These are phyloP conservation scores for Mucor plumbeus DNA, from an alignment of 371 early-diverging fungal species.

Conservation along the genomic window DNA sequence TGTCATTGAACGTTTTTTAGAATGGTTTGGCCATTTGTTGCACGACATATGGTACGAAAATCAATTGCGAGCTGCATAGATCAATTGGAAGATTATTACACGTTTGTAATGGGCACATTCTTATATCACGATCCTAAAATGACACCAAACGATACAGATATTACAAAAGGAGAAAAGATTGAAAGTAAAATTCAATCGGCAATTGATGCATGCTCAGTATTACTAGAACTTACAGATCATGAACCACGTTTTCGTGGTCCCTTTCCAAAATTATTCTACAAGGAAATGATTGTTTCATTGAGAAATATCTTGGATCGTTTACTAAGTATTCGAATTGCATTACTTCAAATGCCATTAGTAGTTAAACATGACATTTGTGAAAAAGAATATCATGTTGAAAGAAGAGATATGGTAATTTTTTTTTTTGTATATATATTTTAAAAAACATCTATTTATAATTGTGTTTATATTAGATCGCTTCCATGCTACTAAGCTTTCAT, in stretches of 20 bases:
- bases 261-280: conserved; percentile 62
- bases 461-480: conserved; percentile 35
- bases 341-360: conserved; percentile 50
- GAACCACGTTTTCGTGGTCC: conserved; percentile 67
- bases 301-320: conserved; percentile 62
- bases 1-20: conserved; percentile 19
- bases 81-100: conserved; percentile 53
- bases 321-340: conserved; percentile 58
- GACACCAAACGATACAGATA: conserved; percentile 34
- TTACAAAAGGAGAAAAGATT: conserved; percentile 42
- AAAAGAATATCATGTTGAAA: conserved; percentile 46
- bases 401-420: conserved; percentile 58
- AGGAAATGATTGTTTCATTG: conserved; percentile 58
- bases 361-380: conserved; percentile 48
- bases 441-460: too few relatives aligned
- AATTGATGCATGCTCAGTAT: conserved; percentile 44
- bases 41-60: conserved; percentile 62
- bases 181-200: conserved; percentile 48
- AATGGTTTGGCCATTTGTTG: conserved; percentile 67
- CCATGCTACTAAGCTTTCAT: conserved; percentile 53
- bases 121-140: conserved; percentile 37
- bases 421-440: background rate
- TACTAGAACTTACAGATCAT: conserved; percentile 58
- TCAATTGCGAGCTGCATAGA: conserved; percentile 44
- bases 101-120: conserved; percentile 48